Percentiles rank a stretch among this genome's conserved stretches.
Evolutionary conservation across 225 moss, liverwort and hornwort species (phyloP).

Genomic region (Ulota crispa): DNA sequence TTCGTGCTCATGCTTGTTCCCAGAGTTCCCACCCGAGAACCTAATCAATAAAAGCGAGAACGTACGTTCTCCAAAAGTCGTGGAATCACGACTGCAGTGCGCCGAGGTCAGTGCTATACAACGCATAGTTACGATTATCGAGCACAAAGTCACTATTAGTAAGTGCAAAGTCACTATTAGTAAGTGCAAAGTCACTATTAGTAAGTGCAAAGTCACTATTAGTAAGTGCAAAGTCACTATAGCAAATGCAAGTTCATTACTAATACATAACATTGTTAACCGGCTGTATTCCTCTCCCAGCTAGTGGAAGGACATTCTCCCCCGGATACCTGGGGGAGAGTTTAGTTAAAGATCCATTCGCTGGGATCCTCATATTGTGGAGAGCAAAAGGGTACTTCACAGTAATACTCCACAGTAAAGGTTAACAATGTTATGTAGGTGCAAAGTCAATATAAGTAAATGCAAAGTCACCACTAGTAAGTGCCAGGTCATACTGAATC

Average conservation of each 20-base stretch:
- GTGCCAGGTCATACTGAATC: neutral
- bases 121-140: neutral
- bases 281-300: no score
- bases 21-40: neutral
- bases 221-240: neutral
- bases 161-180: neutral
- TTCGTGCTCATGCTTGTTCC: neutral
- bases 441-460: neutral
- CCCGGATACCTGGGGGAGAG: no score
- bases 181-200: neutral
- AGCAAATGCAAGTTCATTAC: no score
- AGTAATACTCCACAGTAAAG: no score
- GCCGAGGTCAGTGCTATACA: neutral
- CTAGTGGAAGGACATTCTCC: no score
- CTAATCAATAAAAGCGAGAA: neutral
- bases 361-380: no score
- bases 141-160: neutral
- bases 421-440: no score
- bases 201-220: neutral
- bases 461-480: neutral
- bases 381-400: no score
- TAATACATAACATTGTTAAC: no score
- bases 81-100: neutral
- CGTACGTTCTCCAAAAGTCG: neutral
- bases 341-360: no score